phyloP scores from a whole-genome alignment of 352 stramenopile genomes.

The Phytophthora citrophthora region DNA sequence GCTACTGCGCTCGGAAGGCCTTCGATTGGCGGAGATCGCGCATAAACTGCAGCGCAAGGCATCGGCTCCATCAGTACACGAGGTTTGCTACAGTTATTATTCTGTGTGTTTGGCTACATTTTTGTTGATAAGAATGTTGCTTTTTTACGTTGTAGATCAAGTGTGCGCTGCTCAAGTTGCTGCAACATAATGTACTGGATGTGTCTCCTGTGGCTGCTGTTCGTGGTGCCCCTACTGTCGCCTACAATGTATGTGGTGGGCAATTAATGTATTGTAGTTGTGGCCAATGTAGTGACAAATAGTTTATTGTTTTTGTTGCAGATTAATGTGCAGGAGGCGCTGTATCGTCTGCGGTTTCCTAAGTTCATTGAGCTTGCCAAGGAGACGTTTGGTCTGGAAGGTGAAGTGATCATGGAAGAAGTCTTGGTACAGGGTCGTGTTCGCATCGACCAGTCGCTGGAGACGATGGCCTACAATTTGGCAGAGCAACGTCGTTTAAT shows the following conservation, averaged over 20 bases:
- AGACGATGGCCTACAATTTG: slow-evolving; percentile 83
- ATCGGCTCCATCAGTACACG: slow-evolving; percentile 50
- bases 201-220: slow-evolving; percentile 51
- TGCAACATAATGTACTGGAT: slow-evolving; percentile 88
- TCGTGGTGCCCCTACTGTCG: slow-evolving; percentile 29
- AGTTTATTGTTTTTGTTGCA: slow-evolving; percentile 25
- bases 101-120: no score
- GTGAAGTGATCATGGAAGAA: slow-evolving; percentile 90
- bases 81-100: slow-evolving; percentile 27
- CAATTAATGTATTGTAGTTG: slow-evolving; percentile 1
- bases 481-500: slow-evolving; percentile 62
- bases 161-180: slow-evolving; percentile 80
- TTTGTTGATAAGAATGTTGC: no score
- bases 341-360: slow-evolving; percentile 86
- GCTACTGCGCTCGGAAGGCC: slow-evolving; percentile 72
- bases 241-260: slow-evolving; percentile 53
- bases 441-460: slow-evolving; percentile 85
- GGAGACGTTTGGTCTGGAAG: slow-evolving; percentile 75
- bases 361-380: slow-evolving; percentile 86
- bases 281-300: slow-evolving; percentile 4
- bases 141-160: slow-evolving; percentile 56
- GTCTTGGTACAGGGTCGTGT: slow-evolving; percentile 84
- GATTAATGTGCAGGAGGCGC: slow-evolving; percentile 82
- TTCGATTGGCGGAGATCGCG: slow-evolving; percentile 72
- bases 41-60: slow-evolving; percentile 51